Conservation (phyloP, 1,139 yeast species). For the Arxiozyma heterogenica region DNA sequence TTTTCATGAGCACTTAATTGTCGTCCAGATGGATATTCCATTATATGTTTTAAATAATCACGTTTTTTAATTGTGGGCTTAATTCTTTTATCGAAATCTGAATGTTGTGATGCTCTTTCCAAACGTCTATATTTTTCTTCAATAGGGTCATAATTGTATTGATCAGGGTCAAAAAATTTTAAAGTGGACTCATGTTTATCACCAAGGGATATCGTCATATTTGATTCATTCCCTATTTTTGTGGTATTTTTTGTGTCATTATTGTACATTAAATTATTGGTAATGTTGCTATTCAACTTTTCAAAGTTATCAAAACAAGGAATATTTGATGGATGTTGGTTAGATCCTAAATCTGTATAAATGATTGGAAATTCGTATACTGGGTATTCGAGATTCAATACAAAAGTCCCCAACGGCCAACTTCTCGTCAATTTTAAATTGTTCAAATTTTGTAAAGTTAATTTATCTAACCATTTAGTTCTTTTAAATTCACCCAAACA, state of each 20-base stretch:
- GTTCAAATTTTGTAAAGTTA: slow-evolving; percentile 53
- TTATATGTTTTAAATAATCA: slow-evolving; percentile 58
- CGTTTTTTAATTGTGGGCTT: slow-evolving; percentile 83
- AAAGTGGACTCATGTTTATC: slow-evolving; percentile 34
- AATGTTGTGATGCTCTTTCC: slow-evolving; percentile 65
- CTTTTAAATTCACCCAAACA: slow-evolving; percentile 58
- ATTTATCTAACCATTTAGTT: slow-evolving; percentile 68
- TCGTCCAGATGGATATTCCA: slow-evolving; percentile 75
- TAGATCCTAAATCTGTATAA: slow-evolving; percentile 46
- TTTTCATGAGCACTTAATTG: slow-evolving; percentile 76
- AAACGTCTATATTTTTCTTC: slow-evolving; percentile 78
- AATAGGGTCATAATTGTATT: slow-evolving; percentile 62
- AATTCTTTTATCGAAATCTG: slow-evolving; percentile 70
- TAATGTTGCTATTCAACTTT: slow-evolving; percentile 22
- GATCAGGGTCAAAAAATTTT: slow-evolving; percentile 58
- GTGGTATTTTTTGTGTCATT: not conserved
- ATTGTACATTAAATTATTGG: not conserved
- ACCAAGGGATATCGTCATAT: slow-evolving; percentile 26
- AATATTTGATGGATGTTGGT: slow-evolving; percentile 32
- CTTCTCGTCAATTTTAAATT: slow-evolving; percentile 30
- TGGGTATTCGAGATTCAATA: slow-evolving; percentile 59
- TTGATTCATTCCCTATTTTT: slow-evolving; percentile 18
- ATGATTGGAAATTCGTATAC: slow-evolving; percentile 76
- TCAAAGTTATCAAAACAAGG: slow-evolving; percentile 30
- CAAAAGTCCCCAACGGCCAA: slow-evolving; percentile 33